Base-by-base conservation (phyloP, 2,329 filamentous ascomycete species). In the Penicillium sp. region DNA sequence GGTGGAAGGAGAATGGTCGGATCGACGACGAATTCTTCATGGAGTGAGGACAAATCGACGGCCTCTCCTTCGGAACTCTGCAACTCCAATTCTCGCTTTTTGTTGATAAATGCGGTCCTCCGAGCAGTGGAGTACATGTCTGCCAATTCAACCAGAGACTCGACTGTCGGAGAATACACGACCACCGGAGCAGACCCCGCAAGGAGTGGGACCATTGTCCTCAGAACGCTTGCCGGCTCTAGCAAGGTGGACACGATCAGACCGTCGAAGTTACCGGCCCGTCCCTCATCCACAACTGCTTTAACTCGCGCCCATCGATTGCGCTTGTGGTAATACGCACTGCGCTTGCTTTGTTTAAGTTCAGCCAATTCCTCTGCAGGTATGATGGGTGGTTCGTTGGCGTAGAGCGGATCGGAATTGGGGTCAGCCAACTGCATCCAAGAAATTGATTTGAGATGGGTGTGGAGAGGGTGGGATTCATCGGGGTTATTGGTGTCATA, bases 401-500 rank as follows among this genome's bases (percentile, higher is more conserved):
- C 74, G 73, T 96, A 96, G 4, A 88, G 84, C 1, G 83, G 81
- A 71, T 97, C 94, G 31, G 85, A 78, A 35, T 83, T 76, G 0
- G 94, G 94, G 25, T 88, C 82, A 16, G 97, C 77, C 6, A 99
- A 84, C 73, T 97, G 93, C 2, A 99, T 83, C 92, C 93, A 99
- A 29, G 90, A 93, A 31, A 97, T 79, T 6, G 88, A 85, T 65
- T 93, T 87, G 49, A 99, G 84, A 69, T 94, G 87, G 16, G 83
- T 87, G 72, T 88, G 83, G 12, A 99, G 84, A 0, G 94, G 93
- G 69, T 97, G 94, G 0, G 77, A 72, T 25, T 85, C 79, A 15
- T 82, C 79, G 51, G 79, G 85, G 58, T 84, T 85, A 55, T 83
- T 82, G 62, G 82, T 78, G 73, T 96, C 91, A 75, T 87, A 97